Conservation (phyloP, 176 grass and related monocot species). For the Bromus sterilis region DNA sequence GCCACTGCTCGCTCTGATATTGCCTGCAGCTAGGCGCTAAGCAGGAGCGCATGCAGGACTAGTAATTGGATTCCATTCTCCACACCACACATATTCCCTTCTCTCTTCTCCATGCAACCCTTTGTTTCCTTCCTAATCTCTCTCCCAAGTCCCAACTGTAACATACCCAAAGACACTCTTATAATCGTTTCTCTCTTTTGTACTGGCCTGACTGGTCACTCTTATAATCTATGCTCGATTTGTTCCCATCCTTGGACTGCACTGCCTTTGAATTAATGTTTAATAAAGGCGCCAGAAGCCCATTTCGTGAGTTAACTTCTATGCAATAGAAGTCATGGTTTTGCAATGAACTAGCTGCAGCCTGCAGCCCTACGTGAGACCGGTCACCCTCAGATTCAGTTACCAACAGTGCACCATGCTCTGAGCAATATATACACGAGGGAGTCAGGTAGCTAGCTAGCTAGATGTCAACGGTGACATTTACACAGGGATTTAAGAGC, state of each 20-base stretch:
- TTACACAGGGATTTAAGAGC: background rate
- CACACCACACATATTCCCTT: slow-evolving; percentile 31
- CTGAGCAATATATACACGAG: background rate
- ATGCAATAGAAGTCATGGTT: background rate
- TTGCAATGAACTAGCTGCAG: background rate
- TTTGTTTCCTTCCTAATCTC: slow-evolving; percentile 12
- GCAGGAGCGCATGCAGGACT: background rate
- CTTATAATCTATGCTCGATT: background rate
- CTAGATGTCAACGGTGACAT: slow-evolving; percentile 13
- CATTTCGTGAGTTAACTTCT: background rate
- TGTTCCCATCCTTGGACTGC: slow-evolving; percentile 9
- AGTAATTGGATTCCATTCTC: slow-evolving; percentile 36
- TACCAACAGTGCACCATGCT: background rate
- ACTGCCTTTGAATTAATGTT: background rate
- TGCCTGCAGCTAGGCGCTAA: slow-evolving; percentile 6
- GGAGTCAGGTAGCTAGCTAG: background rate
- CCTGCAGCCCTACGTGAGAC: background rate
- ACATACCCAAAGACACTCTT: slow-evolving; percentile 18
- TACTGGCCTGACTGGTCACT: background rate
- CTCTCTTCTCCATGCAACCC: slow-evolving; percentile 15
- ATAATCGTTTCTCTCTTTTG: background rate
- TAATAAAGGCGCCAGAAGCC: background rate
- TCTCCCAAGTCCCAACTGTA: background rate
- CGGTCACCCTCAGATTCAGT: background rate
- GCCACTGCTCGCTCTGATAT: background rate